Evolutionary conservation across 768 basidiomycete genomes (phyloP).

Genomic region (Hemileccinum impolitum): DNA sequence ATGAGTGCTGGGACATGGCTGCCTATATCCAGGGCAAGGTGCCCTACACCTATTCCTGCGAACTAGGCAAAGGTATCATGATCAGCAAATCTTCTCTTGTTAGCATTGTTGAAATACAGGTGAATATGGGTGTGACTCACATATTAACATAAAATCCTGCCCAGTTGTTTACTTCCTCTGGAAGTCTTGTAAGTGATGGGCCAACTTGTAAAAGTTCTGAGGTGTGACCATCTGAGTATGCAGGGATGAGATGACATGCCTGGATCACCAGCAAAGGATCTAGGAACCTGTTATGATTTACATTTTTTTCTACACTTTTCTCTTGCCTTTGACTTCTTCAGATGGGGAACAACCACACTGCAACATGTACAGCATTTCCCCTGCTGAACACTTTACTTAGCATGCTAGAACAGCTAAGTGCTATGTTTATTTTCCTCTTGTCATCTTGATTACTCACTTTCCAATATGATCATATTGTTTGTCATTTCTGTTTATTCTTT

Average conservation of each 20-base stretch:
- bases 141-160: constrained; percentile 1
- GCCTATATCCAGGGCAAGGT: background rate
- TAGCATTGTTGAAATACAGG: background rate
- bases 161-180: background rate
- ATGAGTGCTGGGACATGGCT: background rate
- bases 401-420: too few relatives aligned
- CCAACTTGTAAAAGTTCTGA: background rate
- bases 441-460: too few relatives aligned
- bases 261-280: background rate
- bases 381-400: too few relatives aligned
- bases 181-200: background rate
- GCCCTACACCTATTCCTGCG: constrained; percentile 1
- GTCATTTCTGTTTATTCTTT: too few relatives aligned
- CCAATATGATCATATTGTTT: too few relatives aligned
- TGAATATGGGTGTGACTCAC: background rate
- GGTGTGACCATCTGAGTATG: background rate
- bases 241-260: background rate
- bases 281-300: too few relatives aligned
- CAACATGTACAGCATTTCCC: too few relatives aligned
- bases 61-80: background rate
- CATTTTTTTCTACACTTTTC: too few relatives aligned
- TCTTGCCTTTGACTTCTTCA: too few relatives aligned
- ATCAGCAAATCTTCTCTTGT: background rate
- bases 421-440: too few relatives aligned
- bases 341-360: too few relatives aligned